Evolutionary conservation across 1,139 yeast species (phyloP).

Genomic region (Taiozyma onychis): DNA sequence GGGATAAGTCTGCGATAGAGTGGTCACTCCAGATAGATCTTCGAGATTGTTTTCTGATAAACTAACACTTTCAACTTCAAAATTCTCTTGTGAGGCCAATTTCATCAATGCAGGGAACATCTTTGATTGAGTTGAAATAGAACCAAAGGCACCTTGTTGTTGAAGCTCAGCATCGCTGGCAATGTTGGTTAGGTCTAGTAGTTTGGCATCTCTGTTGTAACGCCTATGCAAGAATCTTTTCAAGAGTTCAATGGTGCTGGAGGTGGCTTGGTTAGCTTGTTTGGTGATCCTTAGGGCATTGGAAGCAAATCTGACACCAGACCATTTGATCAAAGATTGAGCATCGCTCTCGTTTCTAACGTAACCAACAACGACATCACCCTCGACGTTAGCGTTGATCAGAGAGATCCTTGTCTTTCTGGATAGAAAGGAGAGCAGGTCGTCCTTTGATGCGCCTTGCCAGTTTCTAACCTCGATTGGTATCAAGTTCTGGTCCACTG

Average conservation of each 20-base stretch:
- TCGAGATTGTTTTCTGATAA: constrained; percentile 63
- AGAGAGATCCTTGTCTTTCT: constrained; percentile 61
- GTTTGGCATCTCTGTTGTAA: constrained; percentile 55
- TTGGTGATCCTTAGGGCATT: constrained; percentile 49
- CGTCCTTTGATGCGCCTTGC: constrained; percentile 73
- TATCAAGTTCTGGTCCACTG: constrained; percentile 12
- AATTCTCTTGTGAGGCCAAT: constrained; percentile 48
- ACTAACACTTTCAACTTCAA: constrained; percentile 66
- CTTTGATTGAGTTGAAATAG: constrained; percentile 57
- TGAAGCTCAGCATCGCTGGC: constrained; percentile 58
- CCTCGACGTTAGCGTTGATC: constrained; percentile 40
- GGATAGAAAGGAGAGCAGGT: constrained; percentile 60
- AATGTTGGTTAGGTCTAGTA: constrained; percentile 69
- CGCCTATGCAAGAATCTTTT: constrained; percentile 58
- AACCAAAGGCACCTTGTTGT: constrained; percentile 60
- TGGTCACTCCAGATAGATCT: constrained; percentile 57
- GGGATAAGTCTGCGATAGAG: constrained; percentile 75
- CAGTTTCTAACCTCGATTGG: constrained; percentile 69
- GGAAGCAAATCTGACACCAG: constrained; percentile 82
- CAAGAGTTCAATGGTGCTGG: constrained; percentile 55
- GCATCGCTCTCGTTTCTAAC: constrained; percentile 56
- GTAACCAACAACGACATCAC: constrained; percentile 46
- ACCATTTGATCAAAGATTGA: constrained; percentile 50
- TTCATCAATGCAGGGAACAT: constrained; percentile 91
- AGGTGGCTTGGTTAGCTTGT: constrained; percentile 17